Percentiles rank a stretch among this genome's conserved stretches.
phyloP scores from a whole-genome alignment of 805 yeast genomes.

The Starmerella floricola region DNA sequence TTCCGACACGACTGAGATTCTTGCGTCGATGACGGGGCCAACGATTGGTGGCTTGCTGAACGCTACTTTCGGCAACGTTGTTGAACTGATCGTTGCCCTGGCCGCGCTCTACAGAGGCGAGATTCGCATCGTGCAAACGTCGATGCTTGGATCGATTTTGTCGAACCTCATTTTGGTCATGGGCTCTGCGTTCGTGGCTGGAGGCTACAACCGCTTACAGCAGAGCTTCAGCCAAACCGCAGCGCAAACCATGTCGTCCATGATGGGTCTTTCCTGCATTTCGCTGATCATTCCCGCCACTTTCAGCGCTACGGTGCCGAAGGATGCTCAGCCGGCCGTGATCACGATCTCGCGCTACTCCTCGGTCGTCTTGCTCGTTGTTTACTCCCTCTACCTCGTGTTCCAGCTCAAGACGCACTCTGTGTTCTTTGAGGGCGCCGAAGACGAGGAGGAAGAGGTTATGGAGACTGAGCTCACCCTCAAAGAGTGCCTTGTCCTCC shows the following conservation, averaged over 20 bases:
- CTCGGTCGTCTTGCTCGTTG: constrained; percentile 59
- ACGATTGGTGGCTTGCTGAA: constrained; percentile 88
- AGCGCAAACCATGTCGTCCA: constrained; percentile 94
- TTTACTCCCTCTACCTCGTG: constrained; percentile 65
- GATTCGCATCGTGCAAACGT: constrained; percentile 88
- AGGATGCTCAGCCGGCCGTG: constrained; percentile 37
- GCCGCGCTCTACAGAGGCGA: constrained; percentile 81
- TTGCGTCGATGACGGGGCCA: constrained; percentile 77
- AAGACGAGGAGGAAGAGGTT: constrained; percentile 30
- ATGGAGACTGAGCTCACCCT: constrained; percentile 40
- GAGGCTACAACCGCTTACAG: constrained; percentile 76
- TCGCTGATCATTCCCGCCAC: constrained; percentile 93
- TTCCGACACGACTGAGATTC: constrained; percentile 87
- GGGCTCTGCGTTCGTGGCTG: constrained; percentile 91
- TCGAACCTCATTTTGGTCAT: constrained; percentile 79
- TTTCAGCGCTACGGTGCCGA: constrained; percentile 53
- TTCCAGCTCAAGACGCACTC: constrained; percentile 88
- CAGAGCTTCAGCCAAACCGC: constrained; percentile 91
- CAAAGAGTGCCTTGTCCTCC: constrained; percentile 39
- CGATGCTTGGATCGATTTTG: constrained; percentile 89
- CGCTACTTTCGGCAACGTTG: constrained; percentile 97
- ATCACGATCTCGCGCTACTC: constrained; percentile 76
- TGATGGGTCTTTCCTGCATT: constrained; percentile 81
- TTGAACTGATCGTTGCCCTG: constrained; percentile 85
- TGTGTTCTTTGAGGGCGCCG: constrained; percentile 51